Percentiles rank a stretch among this genome's conserved stretches.
phyloP scores from a whole-genome alignment of 2,329 filamentous ascomycete genomes.

The Verruconis gallopava region DNA sequence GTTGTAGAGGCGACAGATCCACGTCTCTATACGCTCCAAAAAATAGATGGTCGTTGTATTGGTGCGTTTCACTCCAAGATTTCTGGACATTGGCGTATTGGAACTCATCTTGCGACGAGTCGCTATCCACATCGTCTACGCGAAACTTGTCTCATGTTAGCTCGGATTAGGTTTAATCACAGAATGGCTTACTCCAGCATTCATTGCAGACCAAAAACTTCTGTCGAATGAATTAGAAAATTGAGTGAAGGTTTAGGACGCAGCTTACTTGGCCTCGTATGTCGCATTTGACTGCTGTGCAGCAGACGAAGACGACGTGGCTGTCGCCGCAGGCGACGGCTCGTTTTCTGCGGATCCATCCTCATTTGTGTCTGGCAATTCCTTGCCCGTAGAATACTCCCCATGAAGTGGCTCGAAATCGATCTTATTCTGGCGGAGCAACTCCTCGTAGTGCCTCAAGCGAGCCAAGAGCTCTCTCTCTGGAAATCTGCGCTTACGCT shows the following conservation, averaged over 20 bases:
- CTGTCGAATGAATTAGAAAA: no score
- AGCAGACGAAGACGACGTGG: no score
- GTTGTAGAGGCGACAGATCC: slow-evolving; percentile 42
- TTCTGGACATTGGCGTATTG: slow-evolving; percentile 26
- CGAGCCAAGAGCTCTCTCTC: slow-evolving; percentile 59
- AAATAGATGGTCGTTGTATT: slow-evolving; percentile 36
- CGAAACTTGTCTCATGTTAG: slow-evolving; percentile 17
- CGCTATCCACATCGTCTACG: slow-evolving; percentile 12
- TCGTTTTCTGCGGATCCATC: slow-evolving; percentile 10
- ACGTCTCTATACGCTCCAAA: slow-evolving; percentile 35
- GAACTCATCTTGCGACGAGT: slow-evolving; percentile 23
- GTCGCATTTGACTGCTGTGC: no score
- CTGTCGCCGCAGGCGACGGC: no score
- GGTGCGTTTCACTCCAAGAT: slow-evolving; percentile 33
- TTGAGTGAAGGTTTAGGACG: no score
- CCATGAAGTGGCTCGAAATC: slow-evolving; percentile 52
- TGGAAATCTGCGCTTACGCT: slow-evolving; percentile 48
- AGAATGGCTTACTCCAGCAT: slow-evolving; percentile 25
- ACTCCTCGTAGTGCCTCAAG: slow-evolving; percentile 53
- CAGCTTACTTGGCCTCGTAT: no score
- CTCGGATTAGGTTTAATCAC: slow-evolving; percentile 1
- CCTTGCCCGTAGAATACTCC: slow-evolving; percentile 15
- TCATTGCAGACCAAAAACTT: slow-evolving; percentile 37
- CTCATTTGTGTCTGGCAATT: slow-evolving; percentile 11
- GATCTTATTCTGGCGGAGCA: slow-evolving; percentile 54